Evolutionary conservation across 2,329 filamentous ascomycete species (phyloP).

Genomic region (Grosmannia penicillata): DNA sequence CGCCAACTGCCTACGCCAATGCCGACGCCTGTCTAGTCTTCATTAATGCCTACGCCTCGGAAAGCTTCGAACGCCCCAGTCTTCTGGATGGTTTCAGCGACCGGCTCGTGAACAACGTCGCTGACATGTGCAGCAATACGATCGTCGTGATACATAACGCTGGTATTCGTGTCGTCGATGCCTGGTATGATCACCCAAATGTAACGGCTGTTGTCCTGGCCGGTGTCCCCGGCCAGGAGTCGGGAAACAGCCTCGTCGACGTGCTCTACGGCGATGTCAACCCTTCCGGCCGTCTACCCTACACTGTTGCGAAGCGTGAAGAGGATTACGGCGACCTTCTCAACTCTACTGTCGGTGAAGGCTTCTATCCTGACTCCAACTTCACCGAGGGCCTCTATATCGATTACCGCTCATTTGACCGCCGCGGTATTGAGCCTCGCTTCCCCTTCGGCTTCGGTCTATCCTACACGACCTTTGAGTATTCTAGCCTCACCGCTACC

Average conservation of each 20-base stretch:
- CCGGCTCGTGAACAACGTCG: slow-evolving; percentile 56
- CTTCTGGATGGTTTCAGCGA: slow-evolving; percentile 61
- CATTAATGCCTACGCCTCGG: slow-evolving; percentile 57
- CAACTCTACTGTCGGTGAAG: slow-evolving; percentile 15
- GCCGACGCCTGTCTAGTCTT: slow-evolving; percentile 51
- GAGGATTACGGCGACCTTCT: slow-evolving; percentile 54
- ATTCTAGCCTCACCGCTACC: slow-evolving; percentile 15
- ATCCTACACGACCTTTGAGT: slow-evolving; percentile 58
- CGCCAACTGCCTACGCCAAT: slow-evolving; percentile 25
- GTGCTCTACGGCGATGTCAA: slow-evolving; percentile 32
- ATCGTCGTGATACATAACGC: slow-evolving; percentile 40
- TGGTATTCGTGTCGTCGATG: slow-evolving; percentile 43
- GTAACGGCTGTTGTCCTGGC: slow-evolving; percentile 39
- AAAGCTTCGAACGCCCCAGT: slow-evolving; percentile 66
- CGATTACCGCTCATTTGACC: slow-evolving; percentile 62
- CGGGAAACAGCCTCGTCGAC: slow-evolving; percentile 29
- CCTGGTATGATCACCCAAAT: slow-evolving; percentile 45
- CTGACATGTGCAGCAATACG: slow-evolving; percentile 38
- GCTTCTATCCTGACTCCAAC: slow-evolving; percentile 41
- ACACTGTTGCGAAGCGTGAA: slow-evolving; percentile 59
- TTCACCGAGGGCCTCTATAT: slow-evolving; percentile 67
- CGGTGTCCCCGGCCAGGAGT: slow-evolving; percentile 39
- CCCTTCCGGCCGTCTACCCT: slow-evolving; percentile 60
- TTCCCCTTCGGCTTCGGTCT: slow-evolving; percentile 71
- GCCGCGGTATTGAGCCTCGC: slow-evolving; percentile 42